Percentiles rank a stretch among this genome's conserved stretches.
These are phyloP conservation scores for Lactifluus hygrophoroides DNA, from an alignment of 768 basidiomycete genomes.

Conservation along the genomic window DNA sequence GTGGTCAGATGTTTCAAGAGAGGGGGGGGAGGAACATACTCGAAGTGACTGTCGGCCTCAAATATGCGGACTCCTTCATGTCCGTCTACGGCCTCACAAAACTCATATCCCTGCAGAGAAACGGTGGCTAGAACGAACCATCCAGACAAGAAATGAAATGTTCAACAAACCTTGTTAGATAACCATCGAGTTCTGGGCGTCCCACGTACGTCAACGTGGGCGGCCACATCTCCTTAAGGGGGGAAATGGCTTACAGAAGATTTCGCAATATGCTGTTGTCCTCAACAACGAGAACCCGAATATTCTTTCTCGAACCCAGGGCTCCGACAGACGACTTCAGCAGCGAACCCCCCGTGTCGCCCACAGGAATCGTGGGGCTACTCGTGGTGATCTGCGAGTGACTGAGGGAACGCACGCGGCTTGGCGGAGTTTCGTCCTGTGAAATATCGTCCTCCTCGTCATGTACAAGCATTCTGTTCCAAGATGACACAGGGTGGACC, in stretches of 20 bases:
- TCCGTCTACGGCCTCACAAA: conserved; percentile 74
- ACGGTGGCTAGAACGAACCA: neutral
- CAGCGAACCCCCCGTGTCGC: conserved; percentile 53
- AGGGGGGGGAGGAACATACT: conserved; percentile 46
- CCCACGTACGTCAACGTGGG: conserved; percentile 8
- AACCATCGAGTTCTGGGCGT: conserved; percentile 54
- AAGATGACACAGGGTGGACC: conserved; percentile 33
- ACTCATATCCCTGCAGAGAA: conserved; percentile 53
- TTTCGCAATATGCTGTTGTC: conserved; percentile 82
- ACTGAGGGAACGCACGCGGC: conserved; percentile 13
- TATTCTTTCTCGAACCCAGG: conserved; percentile 35
- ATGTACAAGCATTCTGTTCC: conserved; percentile 30
- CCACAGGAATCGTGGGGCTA: conserved; percentile 43
- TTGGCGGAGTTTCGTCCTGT: conserved; percentile 16
- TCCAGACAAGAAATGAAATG: neutral
- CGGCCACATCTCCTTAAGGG: neutral
- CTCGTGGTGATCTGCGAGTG: conserved; percentile 21
- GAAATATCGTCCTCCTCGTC: conserved; percentile 30
- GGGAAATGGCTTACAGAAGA: conserved; percentile 53
- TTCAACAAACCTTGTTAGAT: conserved; percentile 37
- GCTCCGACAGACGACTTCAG: conserved; percentile 58
- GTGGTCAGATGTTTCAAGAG: neutral
- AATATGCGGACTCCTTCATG: conserved; percentile 76
- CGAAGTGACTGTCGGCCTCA: conserved; percentile 66
- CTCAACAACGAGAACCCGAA: conserved; percentile 78